Evolutionary conservation across 1,284 basidiomycete species (phyloP).

Genomic region (Heterobasidion irregulare): DNA sequence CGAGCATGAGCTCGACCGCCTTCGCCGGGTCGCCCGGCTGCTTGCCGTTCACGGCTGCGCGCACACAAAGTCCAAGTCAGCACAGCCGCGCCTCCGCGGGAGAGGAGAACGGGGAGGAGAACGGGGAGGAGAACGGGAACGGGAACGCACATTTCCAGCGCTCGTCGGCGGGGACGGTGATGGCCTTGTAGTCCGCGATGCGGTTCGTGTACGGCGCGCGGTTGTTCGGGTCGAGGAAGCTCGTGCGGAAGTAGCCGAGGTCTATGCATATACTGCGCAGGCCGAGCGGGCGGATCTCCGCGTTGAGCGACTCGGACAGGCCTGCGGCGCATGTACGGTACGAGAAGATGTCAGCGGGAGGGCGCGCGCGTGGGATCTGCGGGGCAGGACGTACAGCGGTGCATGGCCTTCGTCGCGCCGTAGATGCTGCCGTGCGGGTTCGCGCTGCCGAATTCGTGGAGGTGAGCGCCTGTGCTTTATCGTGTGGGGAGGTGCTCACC

Average conservation of each 20-base stretch:
- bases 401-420: slow-evolving; percentile 25
- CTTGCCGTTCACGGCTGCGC: slow-evolving; percentile 14
- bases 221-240: slow-evolving; percentile 24
- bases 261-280: slow-evolving; percentile 34
- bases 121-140: not conserved
- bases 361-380: not conserved
- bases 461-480: not conserved
- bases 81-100: not conserved
- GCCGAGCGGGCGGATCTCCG: slow-evolving; percentile 32
- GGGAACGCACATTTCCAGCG: slow-evolving; percentile 6
- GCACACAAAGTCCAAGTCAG: not conserved
- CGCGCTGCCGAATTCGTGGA: slow-evolving; percentile 10
- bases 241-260: slow-evolving; percentile 35
- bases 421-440: slow-evolving; percentile 26
- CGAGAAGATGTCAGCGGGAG: not conserved
- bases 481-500: slow-evolving; percentile 12
- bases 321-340: slow-evolving; percentile 10
- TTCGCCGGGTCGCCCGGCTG: slow-evolving; percentile 25
- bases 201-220: slow-evolving; percentile 21
- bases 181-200: slow-evolving; percentile 30
- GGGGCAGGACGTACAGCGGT: slow-evolving; percentile 20
- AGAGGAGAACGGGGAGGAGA: slow-evolving; percentile 4
- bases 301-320: slow-evolving; percentile 27
- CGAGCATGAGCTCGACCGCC: slow-evolving; percentile 20
- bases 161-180: slow-evolving; percentile 18